Evolutionary conservation across 75 land plant genomes (phyloP), one percentile per base, ranked within the genome.

Genomic region (Chamaecyparis obtusa): DNA sequence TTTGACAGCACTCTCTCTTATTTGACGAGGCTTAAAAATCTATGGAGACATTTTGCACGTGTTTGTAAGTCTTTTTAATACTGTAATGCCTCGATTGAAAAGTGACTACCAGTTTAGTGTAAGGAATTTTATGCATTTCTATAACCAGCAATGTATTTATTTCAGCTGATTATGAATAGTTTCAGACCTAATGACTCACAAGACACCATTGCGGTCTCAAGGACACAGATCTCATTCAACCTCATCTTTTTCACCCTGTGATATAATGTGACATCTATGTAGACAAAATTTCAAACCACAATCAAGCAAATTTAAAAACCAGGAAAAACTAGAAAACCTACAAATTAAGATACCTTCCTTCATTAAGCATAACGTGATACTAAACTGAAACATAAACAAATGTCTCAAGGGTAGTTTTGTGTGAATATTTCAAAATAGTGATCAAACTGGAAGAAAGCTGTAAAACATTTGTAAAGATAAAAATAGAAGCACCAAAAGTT

Each of bases 401-500:
- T 13, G 15, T 81, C 32, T 81, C 14, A 81, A 46, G 30, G 13
- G 27, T 81, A 46, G 30, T 81, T 80, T 81, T n/a, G 30, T 81
- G 49, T 81, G 46, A 44, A 44, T 0, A 44, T 44, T 44, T 44
- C 46, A 15, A 81, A 81, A 44, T 11, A 46, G 30, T 27, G 51
- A 81, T n/a, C 49, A 78, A 72, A 36, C 84, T 75, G 39, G 37
- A 35, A 85, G 79, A 54, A 11, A 74, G 14, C 43, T 85, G 80
- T 11, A 57, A 24, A 85, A 39, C 32, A 57, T 84, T n/a, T 80
- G 10, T 10, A 24, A 3, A 80, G 9, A 80, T 27, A 81, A 24
- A 27, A 81, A 48, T 2, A n/a, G 46, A 86, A 33, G 35, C 19
- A 86, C 43, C 46, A 77, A 86, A 78, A 39, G 44, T 64, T 64